Conservation (phyloP, 345 rosid genomes). For the Aethionema arabicum region DNA sequence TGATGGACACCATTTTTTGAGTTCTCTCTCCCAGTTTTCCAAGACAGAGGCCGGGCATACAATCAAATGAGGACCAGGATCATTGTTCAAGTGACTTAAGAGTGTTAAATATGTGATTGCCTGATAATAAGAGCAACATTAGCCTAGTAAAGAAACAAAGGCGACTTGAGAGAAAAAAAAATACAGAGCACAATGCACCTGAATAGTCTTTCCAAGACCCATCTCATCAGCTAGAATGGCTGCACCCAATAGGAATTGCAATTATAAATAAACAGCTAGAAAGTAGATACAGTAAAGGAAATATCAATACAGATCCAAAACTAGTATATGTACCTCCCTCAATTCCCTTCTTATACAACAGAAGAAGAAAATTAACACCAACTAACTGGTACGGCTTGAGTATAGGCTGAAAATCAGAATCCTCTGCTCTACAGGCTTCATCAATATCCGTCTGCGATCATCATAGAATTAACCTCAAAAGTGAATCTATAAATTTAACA, state of each 20-base stretch:
- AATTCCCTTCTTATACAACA: slow-evolving; percentile 74
- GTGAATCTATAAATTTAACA: background rate
- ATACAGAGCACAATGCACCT: slow-evolving; percentile 50
- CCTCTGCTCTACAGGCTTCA: slow-evolving; percentile 69
- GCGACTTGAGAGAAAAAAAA: slow-evolving; percentile 10
- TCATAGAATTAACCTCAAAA: slow-evolving; percentile 21
- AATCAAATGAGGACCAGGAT: slow-evolving; percentile 94
- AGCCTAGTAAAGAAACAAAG: slow-evolving; percentile 16
- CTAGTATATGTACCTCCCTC: slow-evolving; percentile 67
- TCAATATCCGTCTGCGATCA: slow-evolving; percentile 70
- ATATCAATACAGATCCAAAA: slow-evolving; percentile 1
- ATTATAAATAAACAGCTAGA: slow-evolving; percentile 21
- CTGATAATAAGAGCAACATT: slow-evolving; percentile 45
- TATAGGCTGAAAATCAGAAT: slow-evolving; percentile 76
- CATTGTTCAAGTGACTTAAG: slow-evolving; percentile 70
- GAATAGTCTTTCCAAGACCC: slow-evolving; percentile 99
- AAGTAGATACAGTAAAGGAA: background rate
- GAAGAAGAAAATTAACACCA: slow-evolving; percentile 95
- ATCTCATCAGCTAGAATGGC: slow-evolving; percentile 98
- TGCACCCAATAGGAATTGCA: slow-evolving; percentile 44
- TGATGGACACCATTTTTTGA: slow-evolving; percentile 96
- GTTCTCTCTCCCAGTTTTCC: slow-evolving; percentile 99
- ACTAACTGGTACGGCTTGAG: slow-evolving; percentile 94
- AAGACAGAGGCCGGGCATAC: slow-evolving; percentile 96
- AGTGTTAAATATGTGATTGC: slow-evolving; percentile 84